These are phyloP conservation scores for Botrytis porri DNA, from an alignment of 2,329 filamentous ascomycete genomes.

Conservation along the genomic window DNA sequence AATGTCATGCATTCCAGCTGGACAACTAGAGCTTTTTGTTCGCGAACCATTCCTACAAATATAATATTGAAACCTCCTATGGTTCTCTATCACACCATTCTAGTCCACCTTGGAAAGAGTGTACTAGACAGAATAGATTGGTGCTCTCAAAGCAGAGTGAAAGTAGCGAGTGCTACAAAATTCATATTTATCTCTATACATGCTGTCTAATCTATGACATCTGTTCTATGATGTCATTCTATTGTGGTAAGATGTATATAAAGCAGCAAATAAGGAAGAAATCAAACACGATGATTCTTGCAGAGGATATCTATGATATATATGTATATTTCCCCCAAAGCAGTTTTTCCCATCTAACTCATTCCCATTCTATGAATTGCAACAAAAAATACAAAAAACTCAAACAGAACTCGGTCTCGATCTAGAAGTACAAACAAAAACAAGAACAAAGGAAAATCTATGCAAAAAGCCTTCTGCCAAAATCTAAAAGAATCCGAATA, in stretches of 20 bases:
- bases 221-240: background rate
- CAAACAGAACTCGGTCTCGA: background rate
- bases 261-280: background rate
- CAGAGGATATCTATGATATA: background rate
- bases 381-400: background rate
- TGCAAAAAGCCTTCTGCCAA: background rate
- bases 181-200: background rate
- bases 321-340: background rate
- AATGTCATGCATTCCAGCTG: background rate
- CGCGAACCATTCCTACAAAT: too few species aligned
- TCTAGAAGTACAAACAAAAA: background rate
- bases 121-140: background rate
- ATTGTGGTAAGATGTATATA: background rate
- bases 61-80: background rate
- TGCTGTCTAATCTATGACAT: background rate
- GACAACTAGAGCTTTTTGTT: background rate
- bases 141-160: background rate
- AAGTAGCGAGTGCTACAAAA: background rate
- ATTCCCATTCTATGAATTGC: background rate
- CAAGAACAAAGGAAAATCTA: background rate
- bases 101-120: too few species aligned
- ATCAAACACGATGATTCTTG: background rate
- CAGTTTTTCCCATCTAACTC: background rate
- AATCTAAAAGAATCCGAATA: background rate
- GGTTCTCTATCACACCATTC: background rate